phyloP scores from a whole-genome alignment of 202 grass and related monocot genomes.

The Zizania palustris region DNA sequence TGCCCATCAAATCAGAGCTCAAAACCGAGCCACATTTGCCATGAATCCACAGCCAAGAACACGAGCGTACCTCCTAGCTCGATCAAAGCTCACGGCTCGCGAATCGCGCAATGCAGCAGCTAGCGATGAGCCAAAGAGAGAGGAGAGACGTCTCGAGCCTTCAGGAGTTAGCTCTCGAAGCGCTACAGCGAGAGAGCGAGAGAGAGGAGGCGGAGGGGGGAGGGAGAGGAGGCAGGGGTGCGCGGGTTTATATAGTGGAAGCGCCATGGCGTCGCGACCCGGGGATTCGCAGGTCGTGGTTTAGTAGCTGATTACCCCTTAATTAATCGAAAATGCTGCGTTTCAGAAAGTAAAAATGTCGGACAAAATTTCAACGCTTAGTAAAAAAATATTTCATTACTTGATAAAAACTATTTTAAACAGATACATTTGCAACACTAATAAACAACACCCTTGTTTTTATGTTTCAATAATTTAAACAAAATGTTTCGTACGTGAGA shows the following conservation, averaged over 20 bases:
- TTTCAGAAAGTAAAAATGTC: too few relatives aligned
- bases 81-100: not conserved
- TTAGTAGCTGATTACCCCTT: constrained; percentile 36
- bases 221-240: constrained; percentile 44
- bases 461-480: too few relatives aligned
- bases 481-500: too few relatives aligned
- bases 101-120: constrained; percentile 45
- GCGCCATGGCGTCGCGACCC: constrained; percentile 17
- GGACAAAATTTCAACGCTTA: too few relatives aligned
- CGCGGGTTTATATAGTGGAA: constrained; percentile 67
- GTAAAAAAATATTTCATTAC: too few relatives aligned
- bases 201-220: constrained; percentile 36
- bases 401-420: too few relatives aligned
- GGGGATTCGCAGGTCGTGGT: constrained; percentile 39
- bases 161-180: constrained; percentile 14
- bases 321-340: too few relatives aligned
- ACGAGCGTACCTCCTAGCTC: constrained; percentile 47
- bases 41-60: constrained; percentile 36
- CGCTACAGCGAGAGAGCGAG: constrained; percentile 17
- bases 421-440: too few relatives aligned
- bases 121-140: constrained; percentile 9
- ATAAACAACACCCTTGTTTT: too few relatives aligned
- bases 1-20: constrained; percentile 26
- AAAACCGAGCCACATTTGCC: constrained; percentile 52
- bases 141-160: constrained; percentile 18